A percentile compares a stretch with the other conserved stretches of the same genome.
phyloP scores from a whole-genome alignment of 2,329 filamentous ascomycete genomes.

The Sphaerostilbella broomeana region DNA sequence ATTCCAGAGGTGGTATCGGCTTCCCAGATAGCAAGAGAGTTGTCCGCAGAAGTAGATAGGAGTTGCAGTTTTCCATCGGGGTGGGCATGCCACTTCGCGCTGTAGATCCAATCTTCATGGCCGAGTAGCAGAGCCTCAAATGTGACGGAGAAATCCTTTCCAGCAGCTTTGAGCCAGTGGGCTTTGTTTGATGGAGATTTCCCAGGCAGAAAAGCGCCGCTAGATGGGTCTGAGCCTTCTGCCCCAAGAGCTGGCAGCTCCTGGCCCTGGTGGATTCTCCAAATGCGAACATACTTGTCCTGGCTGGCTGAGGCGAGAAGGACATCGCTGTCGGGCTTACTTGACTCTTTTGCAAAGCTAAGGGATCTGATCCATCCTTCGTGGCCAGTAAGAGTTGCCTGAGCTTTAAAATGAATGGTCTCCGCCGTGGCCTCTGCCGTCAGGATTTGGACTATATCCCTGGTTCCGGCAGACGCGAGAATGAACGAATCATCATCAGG shows the following conservation, averaged over 20 bases:
- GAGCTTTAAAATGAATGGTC: constrained; percentile 54
- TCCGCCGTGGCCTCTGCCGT: constrained; percentile 42
- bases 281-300: constrained; percentile 93
- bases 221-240: constrained; percentile 48
- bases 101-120: constrained; percentile 98
- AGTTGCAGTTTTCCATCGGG: constrained; percentile 56
- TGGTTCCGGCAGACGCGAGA: constrained; percentile 81
- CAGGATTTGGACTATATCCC: constrained; percentile 74
- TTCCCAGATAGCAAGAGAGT: constrained; percentile 90
- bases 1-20: constrained; percentile 76
- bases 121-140: constrained; percentile 92
- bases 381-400: constrained; percentile 77
- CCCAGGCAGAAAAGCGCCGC: constrained; percentile 55
- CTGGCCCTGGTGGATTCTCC: constrained; percentile 71
- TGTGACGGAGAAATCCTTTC: constrained; percentile 67
- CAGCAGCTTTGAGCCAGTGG: constrained; percentile 60
- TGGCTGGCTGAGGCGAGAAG: constrained; percentile 90
- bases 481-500: constrained; percentile 48
- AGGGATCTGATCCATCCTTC: constrained; percentile 92
- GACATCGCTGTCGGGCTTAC: constrained; percentile 54
- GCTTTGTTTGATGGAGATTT: constrained; percentile 84
- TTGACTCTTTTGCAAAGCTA: constrained; percentile 62
- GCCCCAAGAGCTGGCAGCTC: constrained; percentile 53
- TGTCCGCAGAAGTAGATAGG: constrained; percentile 88
- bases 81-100: constrained; percentile 63